Percentiles rank a stretch among this genome's conserved stretches.
These are phyloP conservation scores for Ciborinia camelliae DNA, from an alignment of 2,329 filamentous ascomycete genomes.

Conservation along the genomic window DNA sequence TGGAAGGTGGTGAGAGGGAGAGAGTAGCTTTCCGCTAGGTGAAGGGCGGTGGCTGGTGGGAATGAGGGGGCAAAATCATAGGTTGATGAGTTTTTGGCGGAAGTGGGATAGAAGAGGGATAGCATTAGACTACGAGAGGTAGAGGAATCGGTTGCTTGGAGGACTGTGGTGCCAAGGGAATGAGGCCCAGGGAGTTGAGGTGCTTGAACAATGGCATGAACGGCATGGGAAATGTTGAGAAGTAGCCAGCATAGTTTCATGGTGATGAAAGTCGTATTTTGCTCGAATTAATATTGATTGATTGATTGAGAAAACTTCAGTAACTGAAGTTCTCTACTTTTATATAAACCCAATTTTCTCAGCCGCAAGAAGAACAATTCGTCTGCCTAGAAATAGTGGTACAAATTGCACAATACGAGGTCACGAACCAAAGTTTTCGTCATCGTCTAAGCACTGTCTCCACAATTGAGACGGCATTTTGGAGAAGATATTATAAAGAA, in stretches of 20 bases:
- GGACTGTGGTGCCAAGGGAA: constrained; percentile 12
- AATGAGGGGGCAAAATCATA: not conserved
- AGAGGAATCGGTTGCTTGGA: constrained; percentile 7
- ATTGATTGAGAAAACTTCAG: not conserved
- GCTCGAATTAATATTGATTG: not conserved
- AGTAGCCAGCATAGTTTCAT: constrained; percentile 8
- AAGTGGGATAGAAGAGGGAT: constrained; percentile 19
- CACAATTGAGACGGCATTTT: not conserved
- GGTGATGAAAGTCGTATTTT: not conserved
- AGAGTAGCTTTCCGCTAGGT: constrained; percentile 9
- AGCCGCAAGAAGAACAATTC: not conserved
- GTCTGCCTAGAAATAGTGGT: constrained; percentile 8
- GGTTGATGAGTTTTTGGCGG: not conserved
- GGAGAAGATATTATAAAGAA: not conserved
- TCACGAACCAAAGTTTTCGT: not conserved
- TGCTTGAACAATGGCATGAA: constrained; percentile 7
- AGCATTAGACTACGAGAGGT: constrained; percentile 18
- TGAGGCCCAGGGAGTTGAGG: constrained; percentile 7
- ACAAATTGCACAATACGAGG: not conserved
- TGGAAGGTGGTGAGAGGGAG: constrained; percentile 2
- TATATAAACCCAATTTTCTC: not conserved
- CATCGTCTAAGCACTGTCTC: not conserved
- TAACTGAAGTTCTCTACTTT: not conserved
- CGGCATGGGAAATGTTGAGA: not conserved
- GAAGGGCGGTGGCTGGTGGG: constrained; percentile 5